Base-by-base conservation (phyloP, 2,329 filamentous ascomycete species). In the Neopestalotiopsis rosae region DNA sequence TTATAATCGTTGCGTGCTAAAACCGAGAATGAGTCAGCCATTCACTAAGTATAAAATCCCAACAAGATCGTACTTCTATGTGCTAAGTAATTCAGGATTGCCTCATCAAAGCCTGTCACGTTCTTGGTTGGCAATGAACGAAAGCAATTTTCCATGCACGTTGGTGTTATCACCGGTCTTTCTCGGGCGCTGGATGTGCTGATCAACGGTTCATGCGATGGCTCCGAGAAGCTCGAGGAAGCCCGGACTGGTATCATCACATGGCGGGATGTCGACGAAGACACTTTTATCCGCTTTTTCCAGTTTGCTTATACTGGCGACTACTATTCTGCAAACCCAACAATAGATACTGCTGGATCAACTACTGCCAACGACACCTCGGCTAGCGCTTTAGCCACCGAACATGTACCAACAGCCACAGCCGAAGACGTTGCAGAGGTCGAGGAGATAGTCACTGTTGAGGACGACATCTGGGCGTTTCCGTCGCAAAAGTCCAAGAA, bases 211-310 rank as follows among this genome's bases (percentile, higher is more conserved):
- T 59, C 57, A 30, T 30, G 57, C 57, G 28, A 32, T 32, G 7
- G 57, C 28, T 7, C 57, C n/a, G 57, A 7, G 7, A 59, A 59
- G 28, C 28, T 59, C 20, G 57, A 59, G 30, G 7, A 59, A 32
- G 57, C 57, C 13, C 7, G 1, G 10, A 59, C 7, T 32, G 5
- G 28, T 59, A 5, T 59, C 20, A 32, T 32, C 7, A 14, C 5
- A 59, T 59, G 2, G 57, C n/a, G 13, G 7, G 2, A 59, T 59
- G 17, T 59, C 28, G 57, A 59, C 57, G 20, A 59, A 32, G 57
- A 59, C 28, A 59, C 57, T 14, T 59, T 59, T 30, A 28, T 59
- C 57, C n/a, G 57, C n/a, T 59, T 59, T 32, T 59, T 24, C 57
- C 2, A 59, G 28, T 59, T 59, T 14, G 57, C 7, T 13, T 59